Evolutionary conservation across 148 eudicot species (phyloP), one percentile per base, ranked within the genome.

Genomic region (Cornus florida): DNA sequence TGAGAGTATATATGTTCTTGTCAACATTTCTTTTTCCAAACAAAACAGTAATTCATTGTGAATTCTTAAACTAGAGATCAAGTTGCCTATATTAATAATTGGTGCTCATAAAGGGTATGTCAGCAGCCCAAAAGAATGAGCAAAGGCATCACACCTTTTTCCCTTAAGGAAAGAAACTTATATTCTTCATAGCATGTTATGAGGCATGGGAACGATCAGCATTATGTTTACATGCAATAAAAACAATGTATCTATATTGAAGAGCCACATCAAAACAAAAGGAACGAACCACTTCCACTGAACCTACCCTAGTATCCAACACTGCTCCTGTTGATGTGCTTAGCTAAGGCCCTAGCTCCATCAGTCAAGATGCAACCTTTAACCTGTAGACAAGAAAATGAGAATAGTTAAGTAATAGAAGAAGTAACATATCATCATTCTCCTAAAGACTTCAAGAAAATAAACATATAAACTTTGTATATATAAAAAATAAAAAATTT

Each of bases 301-400:
- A 89, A 83, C 70, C 77, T 32, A 38, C 94, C 98, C 98, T 97
- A 94, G 72, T 83, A 91, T 70, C 77, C 80, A 56, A 82, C 80
- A 71, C 91, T 85, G 88, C 95, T 86, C 79, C 98, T 82, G 67
- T 81, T 79, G 74, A 90, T 88, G 75, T 94, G 98, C 85, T 94
- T 94, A 74, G 92, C 87, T 86, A 94, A 86, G 78, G 98, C 95
- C 82, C 98, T 89, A 20, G 98, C 95, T 79, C 98, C 98, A 69
- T 84, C 90, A 76, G 92, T 92, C 90, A 94, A 83, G 70, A 82
- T 82, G 72, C 90, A 87, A 80, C 94, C 89, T 88, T 89, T 89
- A 78, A 88, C 92, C 98, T 94, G 82, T 46, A 90, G 79, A n/a
- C 79, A 80, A 60, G 76, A 77, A 80, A 35, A 39, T 57, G 75